Evolutionary conservation across 768 basidiomycete genomes (phyloP), one percentile per base, ranked within the genome.

Genomic region (Tylopilus cervinicoccineus): DNA sequence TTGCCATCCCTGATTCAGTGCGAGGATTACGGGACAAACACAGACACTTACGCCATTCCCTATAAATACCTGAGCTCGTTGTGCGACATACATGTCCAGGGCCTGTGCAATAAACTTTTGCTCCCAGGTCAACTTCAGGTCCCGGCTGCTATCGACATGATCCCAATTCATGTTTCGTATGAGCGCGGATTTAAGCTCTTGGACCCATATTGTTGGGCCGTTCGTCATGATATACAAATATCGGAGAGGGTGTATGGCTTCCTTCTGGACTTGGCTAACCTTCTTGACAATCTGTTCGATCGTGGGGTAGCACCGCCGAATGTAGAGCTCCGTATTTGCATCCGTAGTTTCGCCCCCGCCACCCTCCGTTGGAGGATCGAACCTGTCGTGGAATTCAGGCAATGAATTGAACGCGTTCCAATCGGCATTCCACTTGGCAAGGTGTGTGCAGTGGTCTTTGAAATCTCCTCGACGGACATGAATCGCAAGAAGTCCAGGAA

Each of bases 381-480:
- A 72, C 26, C 52, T 61, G 60, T 78, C 78, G 4, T 52, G 55
- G 12, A 76, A 66, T 31, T 58, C 66, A 0, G 74, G 72, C 50
- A 78, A 70, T 5, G 63, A 57, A 51, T 76, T 76, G 69, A 76
- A 78, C 11, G 71, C 74, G 37, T 71, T 64, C 69, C 68, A 78
- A 3, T 61, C 58, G 4, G 71, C 55, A 6, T 44, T 44, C 61
- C 67, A 70, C 43, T 62, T 51, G 2, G 64, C 65, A 29, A 80
- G 67, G 46, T 63, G 48, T 6, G 47, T 40, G 60, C 79, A 81
- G 58, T 80, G 78, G 5, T 64, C 51, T 32, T 67, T 37, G 53
- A 70, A 80, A 58, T 79, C 78, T 11, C 79, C 78, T 26, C 78
- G 66, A 1, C 78, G 76, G 38, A 80, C 60, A 53, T 80, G 79